Percentiles rank a stretch among this genome's conserved stretches.
Conservation (phyloP, 257 asterid species). For the Jasminum sambac region DNA sequence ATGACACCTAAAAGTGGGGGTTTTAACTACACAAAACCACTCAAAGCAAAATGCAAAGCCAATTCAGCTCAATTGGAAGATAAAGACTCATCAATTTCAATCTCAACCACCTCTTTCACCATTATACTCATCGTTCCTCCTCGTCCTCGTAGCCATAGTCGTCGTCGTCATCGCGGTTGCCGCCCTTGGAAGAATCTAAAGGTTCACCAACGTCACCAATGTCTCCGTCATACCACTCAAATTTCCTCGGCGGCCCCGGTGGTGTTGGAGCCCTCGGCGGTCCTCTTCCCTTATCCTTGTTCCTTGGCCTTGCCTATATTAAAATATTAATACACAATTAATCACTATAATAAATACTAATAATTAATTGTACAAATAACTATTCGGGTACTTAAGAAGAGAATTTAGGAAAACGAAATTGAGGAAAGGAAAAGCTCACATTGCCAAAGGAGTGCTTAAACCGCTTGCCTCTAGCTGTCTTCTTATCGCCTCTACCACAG, state of each 20-base stretch:
- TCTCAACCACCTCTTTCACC: too few relatives aligned
- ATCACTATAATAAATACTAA: not conserved
- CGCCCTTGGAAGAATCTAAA: too few relatives aligned
- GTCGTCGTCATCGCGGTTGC: too few relatives aligned
- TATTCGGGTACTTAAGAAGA: not conserved
- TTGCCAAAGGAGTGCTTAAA: constrained; percentile 94
- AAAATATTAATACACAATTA: not conserved
- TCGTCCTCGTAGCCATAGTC: too few relatives aligned
- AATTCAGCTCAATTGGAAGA: constrained; percentile 22
- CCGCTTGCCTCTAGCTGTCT: constrained; percentile 94
- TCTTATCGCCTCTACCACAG: constrained; percentile 97
- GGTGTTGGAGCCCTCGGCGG: constrained; percentile 94
- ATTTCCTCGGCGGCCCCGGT: constrained; percentile 86
- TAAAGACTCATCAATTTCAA: constrained; percentile 43
- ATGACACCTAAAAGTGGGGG: not conserved
- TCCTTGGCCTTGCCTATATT: constrained; percentile 78
- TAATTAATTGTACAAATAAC: not conserved
- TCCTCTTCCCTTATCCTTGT: constrained; percentile 89
- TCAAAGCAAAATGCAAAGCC: not conserved
- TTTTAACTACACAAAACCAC: not conserved
- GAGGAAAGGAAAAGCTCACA: constrained; percentile 40
- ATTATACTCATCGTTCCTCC: too few relatives aligned
- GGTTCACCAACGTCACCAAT: constrained; percentile 44
- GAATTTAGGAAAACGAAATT: not conserved
- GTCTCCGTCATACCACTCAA: constrained; percentile 82